Evolutionary conservation across 148 eudicot genomes (phyloP).

Genomic region (Rhododendron ovatum): DNA sequence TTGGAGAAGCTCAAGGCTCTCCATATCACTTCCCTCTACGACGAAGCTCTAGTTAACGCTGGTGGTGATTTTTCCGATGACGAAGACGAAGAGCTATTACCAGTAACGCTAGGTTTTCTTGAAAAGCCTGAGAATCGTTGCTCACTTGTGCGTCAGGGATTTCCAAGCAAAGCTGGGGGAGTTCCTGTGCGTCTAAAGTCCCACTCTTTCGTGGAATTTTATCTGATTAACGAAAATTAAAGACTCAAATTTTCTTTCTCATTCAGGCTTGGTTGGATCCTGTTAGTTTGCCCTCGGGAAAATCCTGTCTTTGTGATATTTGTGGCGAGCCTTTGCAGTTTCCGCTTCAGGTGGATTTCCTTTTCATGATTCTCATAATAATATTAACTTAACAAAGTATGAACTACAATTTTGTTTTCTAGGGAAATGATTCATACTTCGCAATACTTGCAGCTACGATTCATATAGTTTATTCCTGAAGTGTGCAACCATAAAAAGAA

Average conservation of each 20-base stretch:
- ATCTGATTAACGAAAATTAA: neutral
- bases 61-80: slow-evolving; percentile 10
- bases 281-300: slow-evolving; percentile 63
- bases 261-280: slow-evolving; percentile 92
- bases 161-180: slow-evolving; percentile 94
- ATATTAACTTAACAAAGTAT: neutral
- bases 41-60: slow-evolving; percentile 12
- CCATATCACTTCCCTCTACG: slow-evolving; percentile 38
- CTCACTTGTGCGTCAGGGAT: slow-evolving; percentile 54
- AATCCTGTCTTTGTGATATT: slow-evolving; percentile 53
- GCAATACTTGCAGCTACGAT: neutral
- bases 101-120: slow-evolving; percentile 53
- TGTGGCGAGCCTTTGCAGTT: slow-evolving; percentile 85
- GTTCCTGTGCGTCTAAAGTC: slow-evolving; percentile 50
- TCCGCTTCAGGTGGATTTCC: slow-evolving; percentile 59
- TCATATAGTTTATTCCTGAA: neutral
- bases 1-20: slow-evolving; percentile 38
- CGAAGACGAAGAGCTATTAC: slow-evolving; percentile 39
- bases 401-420: neutral
- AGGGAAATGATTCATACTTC: neutral
- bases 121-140: slow-evolving; percentile 46
- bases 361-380: neutral
- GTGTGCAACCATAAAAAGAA: neutral
- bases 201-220: neutral
- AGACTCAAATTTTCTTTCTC: neutral